Evolutionary conservation across 805 yeast species (phyloP), one percentile per base, ranked within the genome.

Genomic region (Kodamaea kakaduensis): DNA sequence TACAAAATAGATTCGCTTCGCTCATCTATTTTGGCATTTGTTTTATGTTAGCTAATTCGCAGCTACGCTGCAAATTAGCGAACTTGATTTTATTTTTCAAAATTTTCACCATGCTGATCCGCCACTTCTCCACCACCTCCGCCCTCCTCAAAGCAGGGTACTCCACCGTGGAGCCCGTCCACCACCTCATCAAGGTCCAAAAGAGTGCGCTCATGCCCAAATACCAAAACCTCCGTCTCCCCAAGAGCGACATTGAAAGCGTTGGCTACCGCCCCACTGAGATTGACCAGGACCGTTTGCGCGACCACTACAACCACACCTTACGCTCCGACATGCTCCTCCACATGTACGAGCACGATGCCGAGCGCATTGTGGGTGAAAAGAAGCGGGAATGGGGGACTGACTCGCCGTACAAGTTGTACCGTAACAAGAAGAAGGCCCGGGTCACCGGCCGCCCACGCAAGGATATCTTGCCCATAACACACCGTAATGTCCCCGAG

Each of bases 111-210:
- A 26, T 26, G 30, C 31, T 36, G 45, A 44, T 49, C 42, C 58
- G 63, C 56, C 54, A 43, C 50, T 42, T 64, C 48, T 34, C 61
- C 51, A 24, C 61, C 61, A 39, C 73, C 64, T 32, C 82, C 78
- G 19, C 76, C 73, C 33, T 44, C 30, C 25, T 24, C 14, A 63
- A 52, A 37, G 46, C 69, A 9, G 69, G 69, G 6, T 67, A 66
- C 57, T 82, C 94, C 25, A 73, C 85, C 34, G 89, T 86, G 23
- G 76, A 82, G 33, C 97, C 98, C 1, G 94, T 90, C 10, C 98
- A 93, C 59, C 98, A 93, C 61, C 72, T 77, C 41, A 84, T 90
- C 28, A 77, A 76, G 46, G 78, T 86, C 52, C 73, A 76, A 50
- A 93, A 93, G 58, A 64, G 78, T 24, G 75, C 75, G 36, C 72